These are phyloP conservation scores for Scedosporium apiospermum DNA, from an alignment of 2,329 filamentous ascomycete genomes.

Conservation along the genomic window DNA sequence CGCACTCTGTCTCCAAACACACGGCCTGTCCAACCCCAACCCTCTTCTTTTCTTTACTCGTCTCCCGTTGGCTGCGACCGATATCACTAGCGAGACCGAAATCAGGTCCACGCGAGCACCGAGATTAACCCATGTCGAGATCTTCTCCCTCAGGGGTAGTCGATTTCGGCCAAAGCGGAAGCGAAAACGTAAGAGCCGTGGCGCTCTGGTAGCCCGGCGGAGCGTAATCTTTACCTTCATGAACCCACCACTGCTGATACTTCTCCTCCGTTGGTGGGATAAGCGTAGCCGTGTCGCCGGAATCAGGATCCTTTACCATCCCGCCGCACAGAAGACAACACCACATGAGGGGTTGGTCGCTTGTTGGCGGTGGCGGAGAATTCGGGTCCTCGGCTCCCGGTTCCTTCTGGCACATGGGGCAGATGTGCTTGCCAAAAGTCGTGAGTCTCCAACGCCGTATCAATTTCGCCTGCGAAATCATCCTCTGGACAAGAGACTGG, in stretches of 20 bases:
- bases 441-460: slow-evolving; percentile 18
- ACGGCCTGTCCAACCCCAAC: too few species aligned
- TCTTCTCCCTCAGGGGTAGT: too few species aligned
- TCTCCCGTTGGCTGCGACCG: neutral
- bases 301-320: slow-evolving; percentile 10
- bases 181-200: too few species aligned
- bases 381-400: slow-evolving; percentile 16
- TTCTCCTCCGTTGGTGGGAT: neutral
- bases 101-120: too few species aligned
- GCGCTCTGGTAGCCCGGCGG: too few species aligned
- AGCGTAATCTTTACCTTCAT: too few species aligned
- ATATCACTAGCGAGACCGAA: too few species aligned
- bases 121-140: too few species aligned
- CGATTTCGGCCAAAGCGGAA: too few species aligned
- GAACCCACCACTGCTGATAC: too few species aligned
- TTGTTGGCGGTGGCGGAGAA: slow-evolving; percentile 5
- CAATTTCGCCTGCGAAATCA: slow-evolving; percentile 13
- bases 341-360: slow-evolving; percentile 14
- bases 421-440: slow-evolving; percentile 16
- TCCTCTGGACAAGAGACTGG: slow-evolving; percentile 15
- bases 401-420: slow-evolving; percentile 13
- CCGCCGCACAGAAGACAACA: slow-evolving; percentile 23
- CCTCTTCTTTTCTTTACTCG: too few species aligned
- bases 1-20: too few species aligned
- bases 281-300: neutral